phyloP scores from a whole-genome alignment of 2,329 filamentous ascomycete genomes.

The Whalleya microplaca region DNA sequence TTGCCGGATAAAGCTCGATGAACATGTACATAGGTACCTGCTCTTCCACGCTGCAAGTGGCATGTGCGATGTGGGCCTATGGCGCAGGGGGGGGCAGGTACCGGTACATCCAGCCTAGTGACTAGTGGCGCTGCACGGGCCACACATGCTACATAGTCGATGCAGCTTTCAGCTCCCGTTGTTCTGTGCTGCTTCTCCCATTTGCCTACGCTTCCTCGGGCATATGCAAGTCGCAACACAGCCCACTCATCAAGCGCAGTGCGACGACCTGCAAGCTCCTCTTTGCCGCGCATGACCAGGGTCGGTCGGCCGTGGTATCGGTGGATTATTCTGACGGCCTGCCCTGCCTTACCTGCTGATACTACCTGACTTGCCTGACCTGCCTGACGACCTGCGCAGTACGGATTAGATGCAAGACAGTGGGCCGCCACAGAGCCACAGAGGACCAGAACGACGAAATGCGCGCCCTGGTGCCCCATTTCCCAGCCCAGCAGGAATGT shows the following conservation, averaged over 20 bases:
- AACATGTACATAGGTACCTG: background rate
- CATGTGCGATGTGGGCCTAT: background rate
- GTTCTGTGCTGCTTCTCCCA: constrained; percentile 31
- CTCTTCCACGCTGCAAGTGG: background rate
- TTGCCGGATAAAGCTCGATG: background rate
- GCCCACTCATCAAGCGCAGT: constrained; percentile 29
- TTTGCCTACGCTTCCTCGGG: constrained; percentile 31
- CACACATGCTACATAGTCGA: too few relatives aligned
- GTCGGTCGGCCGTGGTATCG: constrained; percentile 25
- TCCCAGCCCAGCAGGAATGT: constrained; percentile 21
- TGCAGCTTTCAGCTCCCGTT: constrained; percentile 38
- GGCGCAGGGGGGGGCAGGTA: constrained; percentile 3
- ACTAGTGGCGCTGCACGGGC: constrained; percentile 34
- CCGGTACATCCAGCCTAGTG: constrained; percentile 15
- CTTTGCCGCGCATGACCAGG: constrained; percentile 34
- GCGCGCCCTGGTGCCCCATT: constrained; percentile 3
- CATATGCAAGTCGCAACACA: constrained; percentile 40
- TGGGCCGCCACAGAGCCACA: constrained; percentile 21
- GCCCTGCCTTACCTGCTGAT: constrained; percentile 26
- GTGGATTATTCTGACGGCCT: constrained; percentile 28
- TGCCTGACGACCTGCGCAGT: background rate
- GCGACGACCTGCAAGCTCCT: constrained; percentile 16
- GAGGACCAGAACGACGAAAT: constrained; percentile 18
- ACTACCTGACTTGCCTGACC: constrained; percentile 7
- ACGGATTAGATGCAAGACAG: constrained; percentile 27